Conservation (phyloP, 441 rosid species). For the Adansonia gregorii region DNA sequence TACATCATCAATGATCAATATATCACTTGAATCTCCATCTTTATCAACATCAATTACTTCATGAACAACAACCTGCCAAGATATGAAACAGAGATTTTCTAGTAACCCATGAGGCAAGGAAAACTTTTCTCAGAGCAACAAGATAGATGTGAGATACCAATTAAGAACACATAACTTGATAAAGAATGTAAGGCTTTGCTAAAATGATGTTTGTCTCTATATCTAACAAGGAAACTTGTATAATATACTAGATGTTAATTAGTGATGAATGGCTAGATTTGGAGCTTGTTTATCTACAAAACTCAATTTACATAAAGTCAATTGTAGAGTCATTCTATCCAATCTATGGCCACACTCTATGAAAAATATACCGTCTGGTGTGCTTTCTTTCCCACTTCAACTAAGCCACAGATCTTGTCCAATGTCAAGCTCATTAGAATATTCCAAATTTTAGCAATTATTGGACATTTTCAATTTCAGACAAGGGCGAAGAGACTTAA, state of each 20-base stretch:
- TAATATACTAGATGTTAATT: neutral
- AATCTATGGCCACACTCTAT: neutral
- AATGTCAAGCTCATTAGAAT: neutral
- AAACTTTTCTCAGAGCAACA: neutral
- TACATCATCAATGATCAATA: slow-evolving; percentile 40
- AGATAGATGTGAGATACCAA: neutral
- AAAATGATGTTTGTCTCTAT: neutral
- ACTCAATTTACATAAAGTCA: neutral
- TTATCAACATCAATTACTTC: slow-evolving; percentile 64
- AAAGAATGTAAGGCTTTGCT: neutral
- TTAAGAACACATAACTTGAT: neutral
- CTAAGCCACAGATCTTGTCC: neutral
- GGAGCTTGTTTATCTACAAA: neutral
- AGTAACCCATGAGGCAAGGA: neutral
- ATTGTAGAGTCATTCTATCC: neutral
- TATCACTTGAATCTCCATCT: slow-evolving; percentile 53
- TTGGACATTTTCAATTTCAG: neutral
- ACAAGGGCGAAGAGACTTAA: neutral
- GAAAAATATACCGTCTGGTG: neutral
- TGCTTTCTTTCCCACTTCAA: neutral
- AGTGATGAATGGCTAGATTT: neutral
- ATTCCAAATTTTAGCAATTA: neutral
- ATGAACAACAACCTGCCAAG: slow-evolving; percentile 44
- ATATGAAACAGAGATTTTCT: neutral
- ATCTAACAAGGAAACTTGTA: slow-evolving; percentile 5